Evolutionary conservation across 148 eudicot genomes (phyloP), one percentile per base, ranked within the genome.

Genomic region (Heliamphora exappendiculata): DNA sequence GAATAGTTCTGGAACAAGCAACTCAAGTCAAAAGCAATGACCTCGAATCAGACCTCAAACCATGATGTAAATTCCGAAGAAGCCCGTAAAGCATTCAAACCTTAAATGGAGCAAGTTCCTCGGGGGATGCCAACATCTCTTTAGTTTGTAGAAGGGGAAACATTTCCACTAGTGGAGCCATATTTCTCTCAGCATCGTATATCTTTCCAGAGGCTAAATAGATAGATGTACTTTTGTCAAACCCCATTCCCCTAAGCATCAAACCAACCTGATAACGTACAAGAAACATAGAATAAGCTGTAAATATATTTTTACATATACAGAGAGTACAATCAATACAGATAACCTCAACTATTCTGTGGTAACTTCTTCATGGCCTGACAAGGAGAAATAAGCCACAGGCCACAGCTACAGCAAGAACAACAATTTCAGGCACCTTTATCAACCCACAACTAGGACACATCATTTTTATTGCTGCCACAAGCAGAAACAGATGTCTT

Each of bases 161-260:
- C 98, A 95, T 91, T 84, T 95, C 94, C 37, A 92, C 78, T 28
- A 95, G 76, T 29, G 99, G 96, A 76, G 91, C 88, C 99, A 95
- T 95, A 82, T 91, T 66, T 82, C 97, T 89, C 76, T 89, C 94
- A 50, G 97, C 90, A 78, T 95, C 91, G 67, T 95, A 95, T 80
- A 95, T 95, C 85, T 83, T 87, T 68, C 97, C 99, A 78, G 99
- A 92, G 62, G 99, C 99, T 86, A 95, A 83, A 83, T 78, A 95
- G 44, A 95, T 92, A 24, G 94, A 85, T 69, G 99, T 92, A 76
- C 87, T 88, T 62, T 81, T 87, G 79, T 88, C 89, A 77, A 95
- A 95, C 73, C 99, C 99, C 97, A 95, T 95, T 69, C 99, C 99
- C 77, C 99, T 89, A 69, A 95, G 96, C 96, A 91, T 92, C 84